phyloP scores from a whole-genome alignment of 2,329 filamentous ascomycete species.

The Plectosphaerella plurivora region DNA sequence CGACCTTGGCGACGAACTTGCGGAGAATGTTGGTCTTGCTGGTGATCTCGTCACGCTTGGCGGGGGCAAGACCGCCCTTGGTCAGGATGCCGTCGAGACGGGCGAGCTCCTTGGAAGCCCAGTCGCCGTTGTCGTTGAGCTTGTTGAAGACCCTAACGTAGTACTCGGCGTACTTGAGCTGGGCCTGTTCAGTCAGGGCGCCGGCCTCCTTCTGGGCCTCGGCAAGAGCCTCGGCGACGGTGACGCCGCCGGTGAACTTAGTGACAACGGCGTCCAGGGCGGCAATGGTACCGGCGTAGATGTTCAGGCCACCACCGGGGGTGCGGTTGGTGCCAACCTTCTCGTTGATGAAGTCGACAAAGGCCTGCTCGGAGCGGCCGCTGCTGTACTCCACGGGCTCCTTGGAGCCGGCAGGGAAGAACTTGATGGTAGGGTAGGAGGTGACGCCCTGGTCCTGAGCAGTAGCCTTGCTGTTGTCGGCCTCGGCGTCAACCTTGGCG shows the following conservation, averaged over 20 bases:
- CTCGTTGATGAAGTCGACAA: constrained; percentile 80
- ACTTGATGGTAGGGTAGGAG: constrained; percentile 97
- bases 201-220: constrained; percentile 71
- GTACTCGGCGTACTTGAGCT: constrained; percentile 84
- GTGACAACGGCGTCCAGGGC: constrained; percentile 71
- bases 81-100: constrained; percentile 74
- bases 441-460: constrained; percentile 72
- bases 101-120: constrained; percentile 79
- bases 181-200: constrained; percentile 55
- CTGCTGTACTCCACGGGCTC: constrained; percentile 68
- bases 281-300: constrained; percentile 76
- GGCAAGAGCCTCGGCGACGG: constrained; percentile 58
- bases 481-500: constrained; percentile 94
- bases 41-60: constrained; percentile 85
- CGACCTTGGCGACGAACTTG: constrained; percentile 63
- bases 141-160: constrained; percentile 91
- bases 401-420: constrained; percentile 82
- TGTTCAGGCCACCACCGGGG: constrained; percentile 74
- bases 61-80: constrained; percentile 79
- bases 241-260: constrained; percentile 63
- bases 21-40: constrained; percentile 84
- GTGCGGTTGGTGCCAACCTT: constrained; percentile 84
- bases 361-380: constrained; percentile 69
- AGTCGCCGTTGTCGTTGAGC: constrained; percentile 70
- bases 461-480: constrained; percentile 75